Evolutionary conservation across 129 eudicot species (phyloP).

Genomic region (Escallonia rubra): DNA sequence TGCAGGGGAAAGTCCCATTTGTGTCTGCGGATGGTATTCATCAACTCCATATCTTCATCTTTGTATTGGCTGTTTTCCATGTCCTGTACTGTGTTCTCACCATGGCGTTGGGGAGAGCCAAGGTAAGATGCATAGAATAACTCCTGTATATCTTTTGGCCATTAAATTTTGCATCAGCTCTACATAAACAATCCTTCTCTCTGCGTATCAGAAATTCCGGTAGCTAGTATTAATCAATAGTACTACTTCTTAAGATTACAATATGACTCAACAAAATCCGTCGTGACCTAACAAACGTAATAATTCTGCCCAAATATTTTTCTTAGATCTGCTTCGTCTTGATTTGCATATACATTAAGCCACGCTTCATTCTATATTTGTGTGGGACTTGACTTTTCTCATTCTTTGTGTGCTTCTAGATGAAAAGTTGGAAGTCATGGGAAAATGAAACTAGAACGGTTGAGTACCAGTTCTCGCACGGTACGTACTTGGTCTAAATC

Average conservation of each 20-base stretch:
- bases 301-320: too few relatives aligned
- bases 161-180: too few relatives aligned
- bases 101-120: conserved; percentile 64
- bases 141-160: too few relatives aligned
- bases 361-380: too few relatives aligned
- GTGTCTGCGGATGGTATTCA: conserved; percentile 65
- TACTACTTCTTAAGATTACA: too few relatives aligned
- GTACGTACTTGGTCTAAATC: conserved; percentile 17
- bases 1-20: conserved; percentile 74
- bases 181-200: background rate
- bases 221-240: too few relatives aligned
- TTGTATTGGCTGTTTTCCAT: conserved; percentile 64
- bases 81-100: conserved; percentile 52
- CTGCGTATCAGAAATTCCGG: background rate
- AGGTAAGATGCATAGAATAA: conserved; percentile 29
- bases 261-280: too few relatives aligned
- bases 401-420: conserved; percentile 22
- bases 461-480: conserved; percentile 58
- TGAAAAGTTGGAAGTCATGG: conserved; percentile 66
- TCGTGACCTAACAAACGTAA: too few relatives aligned
- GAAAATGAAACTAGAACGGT: conserved; percentile 53
- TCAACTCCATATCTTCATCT: conserved; percentile 77
- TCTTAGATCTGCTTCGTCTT: too few relatives aligned
- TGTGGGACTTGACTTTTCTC: background rate
- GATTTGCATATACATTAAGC: too few relatives aligned